These are phyloP conservation scores for Epichloe amarillans DNA, from an alignment of 2,329 filamentous ascomycete species.

Conservation along the genomic window DNA sequence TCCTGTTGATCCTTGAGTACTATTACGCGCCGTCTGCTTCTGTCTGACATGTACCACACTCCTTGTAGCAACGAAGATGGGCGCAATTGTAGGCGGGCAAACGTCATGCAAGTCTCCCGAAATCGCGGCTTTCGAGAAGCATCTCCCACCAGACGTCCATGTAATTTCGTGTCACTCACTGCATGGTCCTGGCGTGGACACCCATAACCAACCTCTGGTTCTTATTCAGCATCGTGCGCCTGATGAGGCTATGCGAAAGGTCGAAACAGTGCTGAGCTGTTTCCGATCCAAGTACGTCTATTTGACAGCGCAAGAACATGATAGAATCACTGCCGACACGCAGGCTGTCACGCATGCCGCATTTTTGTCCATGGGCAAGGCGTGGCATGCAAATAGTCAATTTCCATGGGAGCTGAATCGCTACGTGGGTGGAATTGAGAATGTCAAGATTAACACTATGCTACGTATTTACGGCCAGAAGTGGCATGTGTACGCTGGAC, in stretches of 20 bases:
- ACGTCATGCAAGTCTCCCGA: constrained; percentile 98
- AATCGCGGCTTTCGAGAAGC: constrained; percentile 80
- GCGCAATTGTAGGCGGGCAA: constrained; percentile 91
- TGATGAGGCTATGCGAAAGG: constrained; percentile 59
- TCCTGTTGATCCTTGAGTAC: neutral
- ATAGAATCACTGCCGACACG: constrained; percentile 95
- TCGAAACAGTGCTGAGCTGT: constrained; percentile 70
- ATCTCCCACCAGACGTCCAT: constrained; percentile 77
- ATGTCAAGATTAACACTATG: constrained; percentile 98
- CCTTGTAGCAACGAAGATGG: constrained; percentile 71
- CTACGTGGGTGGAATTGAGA: constrained; percentile 94
- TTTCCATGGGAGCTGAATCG: constrained; percentile 96
- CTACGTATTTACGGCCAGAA: constrained; percentile 96
- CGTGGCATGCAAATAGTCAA: constrained; percentile 88
- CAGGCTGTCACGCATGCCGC: constrained; percentile 96
- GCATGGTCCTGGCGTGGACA: constrained; percentile 82
- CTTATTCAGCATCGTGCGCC: constrained; percentile 87
- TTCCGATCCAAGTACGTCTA: constrained; percentile 78
- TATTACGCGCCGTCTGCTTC: neutral
- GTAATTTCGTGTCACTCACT: constrained; percentile 95
- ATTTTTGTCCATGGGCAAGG: constrained; percentile 94
- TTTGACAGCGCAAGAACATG: constrained; percentile 76
- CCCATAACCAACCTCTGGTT: constrained; percentile 80
- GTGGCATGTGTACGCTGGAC: constrained; percentile 97
- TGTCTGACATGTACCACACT: constrained; percentile 4